Evolutionary conservation across 345 rosid species (phyloP).

Genomic region (Hibiscus trionum): DNA sequence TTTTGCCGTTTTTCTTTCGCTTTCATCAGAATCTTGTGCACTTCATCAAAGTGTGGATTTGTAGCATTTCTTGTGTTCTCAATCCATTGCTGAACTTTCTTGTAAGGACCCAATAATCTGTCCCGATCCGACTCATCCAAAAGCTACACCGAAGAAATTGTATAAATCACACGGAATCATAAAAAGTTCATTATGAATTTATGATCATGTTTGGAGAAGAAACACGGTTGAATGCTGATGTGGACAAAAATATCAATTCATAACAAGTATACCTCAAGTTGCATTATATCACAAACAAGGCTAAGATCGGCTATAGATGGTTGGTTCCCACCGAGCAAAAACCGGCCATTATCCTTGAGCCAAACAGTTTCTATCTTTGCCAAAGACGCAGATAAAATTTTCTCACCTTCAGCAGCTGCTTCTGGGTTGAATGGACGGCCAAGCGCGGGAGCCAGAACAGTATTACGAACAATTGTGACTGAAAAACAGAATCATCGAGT

Average conservation of each 20-base stretch:
- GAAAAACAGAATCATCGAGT: no score
- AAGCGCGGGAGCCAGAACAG: no score
- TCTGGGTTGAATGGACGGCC: no score
- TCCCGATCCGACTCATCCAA: slow-evolving; percentile 53
- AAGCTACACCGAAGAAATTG: slow-evolving; percentile 33
- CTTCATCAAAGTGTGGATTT: slow-evolving; percentile 69
- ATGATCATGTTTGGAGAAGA: no score
- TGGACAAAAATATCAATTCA: not conserved
- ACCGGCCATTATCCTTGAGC: slow-evolving; percentile 65
- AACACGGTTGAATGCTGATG: no score
- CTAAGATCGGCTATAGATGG: slow-evolving; percentile 83
- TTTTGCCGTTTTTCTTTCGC: slow-evolving; percentile 33
- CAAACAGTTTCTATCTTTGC: slow-evolving; percentile 30
- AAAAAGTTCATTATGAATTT: not conserved
- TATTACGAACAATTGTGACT: no score
- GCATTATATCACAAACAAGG: slow-evolving; percentile 79
- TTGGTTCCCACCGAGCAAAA: slow-evolving; percentile 64
- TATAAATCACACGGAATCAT: not conserved
- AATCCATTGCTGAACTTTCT: slow-evolving; percentile 73
- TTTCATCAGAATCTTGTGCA: slow-evolving; percentile 42
- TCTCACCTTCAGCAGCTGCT: no score
- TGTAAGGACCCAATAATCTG: slow-evolving; percentile 46
- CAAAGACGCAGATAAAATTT: no score
- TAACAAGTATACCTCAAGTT: slow-evolving; percentile 48
- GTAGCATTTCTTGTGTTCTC: slow-evolving; percentile 62